These are phyloP conservation scores for Lathyrus sativus DNA, from an alignment of 306 rosid genomes.

Conservation along the genomic window DNA sequence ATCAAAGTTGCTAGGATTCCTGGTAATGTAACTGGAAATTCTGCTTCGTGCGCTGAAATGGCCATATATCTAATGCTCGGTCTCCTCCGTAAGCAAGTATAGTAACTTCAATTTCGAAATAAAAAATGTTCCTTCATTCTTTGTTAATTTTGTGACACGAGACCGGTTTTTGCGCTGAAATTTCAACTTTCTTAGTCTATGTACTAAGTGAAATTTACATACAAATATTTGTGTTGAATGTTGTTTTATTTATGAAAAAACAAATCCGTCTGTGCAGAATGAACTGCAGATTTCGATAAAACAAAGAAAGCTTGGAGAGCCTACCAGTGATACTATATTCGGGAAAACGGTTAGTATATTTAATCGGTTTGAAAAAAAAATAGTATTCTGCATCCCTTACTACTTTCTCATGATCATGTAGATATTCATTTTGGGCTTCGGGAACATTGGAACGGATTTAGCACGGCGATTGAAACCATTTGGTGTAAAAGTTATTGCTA, in stretches of 20 bases:
- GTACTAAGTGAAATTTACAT: neutral
- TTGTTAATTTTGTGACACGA: too few relatives aligned
- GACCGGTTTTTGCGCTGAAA: neutral
- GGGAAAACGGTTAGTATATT: slow-evolving; percentile 83
- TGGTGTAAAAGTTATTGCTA: slow-evolving; percentile 86
- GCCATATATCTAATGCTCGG: slow-evolving; percentile 79
- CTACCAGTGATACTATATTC: slow-evolving; percentile 66
- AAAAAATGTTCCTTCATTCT: too few relatives aligned
- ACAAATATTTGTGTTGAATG: neutral
- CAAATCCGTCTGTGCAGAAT: slow-evolving; percentile 52
- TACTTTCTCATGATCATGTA: slow-evolving; percentile 34
- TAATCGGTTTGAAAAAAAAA: neutral
- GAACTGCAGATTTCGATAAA: slow-evolving; percentile 66
- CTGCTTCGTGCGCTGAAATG: slow-evolving; percentile 94
- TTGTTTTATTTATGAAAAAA: slow-evolving; percentile 12
- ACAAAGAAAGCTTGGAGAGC: slow-evolving; percentile 77
- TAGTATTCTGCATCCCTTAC: neutral
- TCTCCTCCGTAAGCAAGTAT: slow-evolving; percentile 89
- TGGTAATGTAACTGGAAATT: slow-evolving; percentile 66
- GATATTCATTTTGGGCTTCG: slow-evolving; percentile 86
- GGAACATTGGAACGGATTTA: slow-evolving; percentile 84
- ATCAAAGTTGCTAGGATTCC: slow-evolving; percentile 92
- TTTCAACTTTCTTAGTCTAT: slow-evolving; percentile 9
- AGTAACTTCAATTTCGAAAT: slow-evolving; percentile 31
- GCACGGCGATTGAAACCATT: slow-evolving; percentile 78